Percentiles rank a stretch among this genome's conserved stretches.
These are phyloP conservation scores for Aspergillus costaricaensis DNA, from an alignment of 2,329 filamentous ascomycete genomes.

Conservation along the genomic window DNA sequence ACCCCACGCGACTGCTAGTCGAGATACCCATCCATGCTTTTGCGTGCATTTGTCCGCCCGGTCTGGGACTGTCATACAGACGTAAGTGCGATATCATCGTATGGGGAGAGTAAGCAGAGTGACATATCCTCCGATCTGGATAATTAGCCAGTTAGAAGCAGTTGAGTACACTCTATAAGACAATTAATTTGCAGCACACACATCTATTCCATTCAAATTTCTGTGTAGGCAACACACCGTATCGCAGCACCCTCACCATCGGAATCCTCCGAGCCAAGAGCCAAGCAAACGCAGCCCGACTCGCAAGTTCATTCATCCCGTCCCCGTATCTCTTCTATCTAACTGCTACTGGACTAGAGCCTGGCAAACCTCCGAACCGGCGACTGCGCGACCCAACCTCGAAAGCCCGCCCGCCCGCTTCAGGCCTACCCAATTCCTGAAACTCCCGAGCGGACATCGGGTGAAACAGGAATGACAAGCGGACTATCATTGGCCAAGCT, in stretches of 20 bases:
- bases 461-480: constrained; percentile 10
- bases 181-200: too few relatives aligned
- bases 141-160: too few relatives aligned
- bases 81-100: too few relatives aligned
- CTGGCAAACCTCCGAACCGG: too few relatives aligned
- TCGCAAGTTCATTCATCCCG: neutral
- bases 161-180: too few relatives aligned
- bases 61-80: neutral
- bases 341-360: too few relatives aligned
- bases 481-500: constrained; percentile 17
- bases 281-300: neutral
- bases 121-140: too few relatives aligned
- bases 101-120: too few relatives aligned
- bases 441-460: constrained; percentile 16
- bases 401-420: neutral
- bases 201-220: too few relatives aligned
- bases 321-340: too few relatives aligned
- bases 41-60: too few relatives aligned
- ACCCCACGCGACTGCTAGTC: neutral
- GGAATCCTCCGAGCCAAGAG: neutral
- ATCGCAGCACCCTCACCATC: neutral
- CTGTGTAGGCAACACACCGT: neutral
- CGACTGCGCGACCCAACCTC: neutral
- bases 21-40: neutral
- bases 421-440: neutral